phyloP scores from a whole-genome alignment of 2,329 filamentous ascomycete species.

The Eurotiales sp. region DNA sequence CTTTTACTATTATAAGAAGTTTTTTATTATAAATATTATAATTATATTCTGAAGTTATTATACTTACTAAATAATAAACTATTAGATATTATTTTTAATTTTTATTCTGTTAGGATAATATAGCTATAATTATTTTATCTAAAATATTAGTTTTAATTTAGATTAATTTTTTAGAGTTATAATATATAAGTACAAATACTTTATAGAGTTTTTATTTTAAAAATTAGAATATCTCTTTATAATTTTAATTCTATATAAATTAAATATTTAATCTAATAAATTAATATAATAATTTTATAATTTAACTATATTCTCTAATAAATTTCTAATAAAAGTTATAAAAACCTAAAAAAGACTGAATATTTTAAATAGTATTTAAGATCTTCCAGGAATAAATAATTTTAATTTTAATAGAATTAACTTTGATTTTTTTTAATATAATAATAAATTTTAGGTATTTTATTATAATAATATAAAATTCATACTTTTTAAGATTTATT shows the following conservation, averaged over 20 bases:
- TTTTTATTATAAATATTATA: background rate
- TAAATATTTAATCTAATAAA: background rate
- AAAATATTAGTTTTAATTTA: background rate
- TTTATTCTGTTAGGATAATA: background rate
- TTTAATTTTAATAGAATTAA: background rate
- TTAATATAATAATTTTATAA: background rate
- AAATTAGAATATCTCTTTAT: background rate
- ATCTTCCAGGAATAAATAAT: background rate
- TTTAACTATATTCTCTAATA: slow-evolving; percentile 7
- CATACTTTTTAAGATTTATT: background rate
- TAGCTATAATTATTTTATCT: background rate
- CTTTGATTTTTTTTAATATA: background rate
- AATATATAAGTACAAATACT: background rate
- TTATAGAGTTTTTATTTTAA: background rate
- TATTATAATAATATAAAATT: background rate
- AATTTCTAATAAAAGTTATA: slow-evolving; percentile 20
- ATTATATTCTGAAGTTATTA: background rate
- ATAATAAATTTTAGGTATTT: slow-evolving; percentile 3
- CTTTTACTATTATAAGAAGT: background rate
- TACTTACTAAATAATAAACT: background rate
- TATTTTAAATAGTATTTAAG: background rate
- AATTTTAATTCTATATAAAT: background rate
- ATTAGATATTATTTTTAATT: background rate
- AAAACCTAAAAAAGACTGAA: slow-evolving; percentile 18
- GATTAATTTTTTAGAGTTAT: background rate